Base-by-base conservation (phyloP, 345 rosid genomes). In the Melaleuca quinquenervia region DNA sequence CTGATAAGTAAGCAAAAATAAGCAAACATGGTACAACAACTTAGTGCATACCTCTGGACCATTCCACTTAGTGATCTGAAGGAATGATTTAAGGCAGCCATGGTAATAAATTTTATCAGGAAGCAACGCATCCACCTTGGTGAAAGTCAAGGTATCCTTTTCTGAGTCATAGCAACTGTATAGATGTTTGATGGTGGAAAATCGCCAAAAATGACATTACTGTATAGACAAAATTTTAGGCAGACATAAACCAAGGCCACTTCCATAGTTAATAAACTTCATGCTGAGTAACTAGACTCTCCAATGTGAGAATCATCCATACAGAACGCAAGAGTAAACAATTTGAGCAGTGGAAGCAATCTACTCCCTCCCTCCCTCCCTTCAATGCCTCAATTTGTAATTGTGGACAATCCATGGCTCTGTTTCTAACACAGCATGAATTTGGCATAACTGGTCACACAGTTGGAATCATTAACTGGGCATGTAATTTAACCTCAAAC, bases 31-130 rank as follows among this genome's bases (percentile, higher is more conserved):
- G 20, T 55, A 60, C 44, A 76, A 52, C 76, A 78, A 85, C 82
- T 60, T n/a, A 83, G 26, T 29, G 86, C 56, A 60, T 93, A 97
- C 99, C 98, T 96, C 99, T 22, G 99, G 96, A 86, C 98, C 99
- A 86, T 89, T 92, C 98, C 99, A 97, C 91, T 92, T 96, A 24
- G 99, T 97, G 90, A 97, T 96, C 90, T 97, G 89, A 84, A 96
- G 98, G 86, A 97, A 97, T 41, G 93, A 86, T 92, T 96, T 96
- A 58, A 97, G 98, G 89, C 95, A 93, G 76, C 98, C 99, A 89
- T 95, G 98, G 90, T 97, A 97, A 89, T 97, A 97, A 60, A 93
- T 85, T 90, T 96, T 95, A 78, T 96, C 84, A 18, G 94, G 96
- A 85, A 93, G 93, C 90, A 95, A 96, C 18, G 89, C 86, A 88